Evolutionary conservation across 345 rosid species (phyloP), one percentile per base, ranked within the genome.

Genomic region (Populus euphratica): DNA sequence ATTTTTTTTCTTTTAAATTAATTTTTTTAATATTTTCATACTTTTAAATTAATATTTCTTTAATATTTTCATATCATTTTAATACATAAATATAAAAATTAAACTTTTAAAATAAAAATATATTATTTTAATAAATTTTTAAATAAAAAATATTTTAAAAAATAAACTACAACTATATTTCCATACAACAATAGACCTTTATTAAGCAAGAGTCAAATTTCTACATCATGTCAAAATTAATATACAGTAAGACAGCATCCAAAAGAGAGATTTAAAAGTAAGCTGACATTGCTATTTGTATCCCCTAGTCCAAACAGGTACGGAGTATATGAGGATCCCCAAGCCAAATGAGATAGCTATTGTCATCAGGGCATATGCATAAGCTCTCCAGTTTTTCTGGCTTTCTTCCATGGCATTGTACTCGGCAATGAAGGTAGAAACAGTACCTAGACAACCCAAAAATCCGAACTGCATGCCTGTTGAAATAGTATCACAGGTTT

Each of bases 341-440:
- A 86, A 63, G 13, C 71, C 82, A 66, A 88, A 91, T 5, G 97
- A 91, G 44, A 86, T 10, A 2, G 67, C 17, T 14, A 74, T 85
- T 44, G 98, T 91, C 39, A 77, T 74, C 17, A 75, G 63, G 47
- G 89, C 93, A 69, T 95, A 95, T 6, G 74, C 88, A 76, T 88
- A 93, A 8, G 97, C 99, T 86, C 93, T 91, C 94, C 96, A 89
- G 36, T 87, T 87, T 39, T 83, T 68, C 14, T 73, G 77, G 77
- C 97, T 88, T 75, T 86, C 91, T 79, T 92, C 87, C 99, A 93
- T 91, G 9, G 98, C 91, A 20, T 95, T 82, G 85, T 91, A 95
- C 90, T 95, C 99, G 0, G 97, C 94, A 54, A 93, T 89, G 78
- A 95, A 87, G 6, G 99, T 95, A 2, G 99, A 91, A 54, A 95